These are phyloP conservation scores for Fusarium sp. DNA, from an alignment of 2,329 filamentous ascomycete species.

Conservation along the genomic window DNA sequence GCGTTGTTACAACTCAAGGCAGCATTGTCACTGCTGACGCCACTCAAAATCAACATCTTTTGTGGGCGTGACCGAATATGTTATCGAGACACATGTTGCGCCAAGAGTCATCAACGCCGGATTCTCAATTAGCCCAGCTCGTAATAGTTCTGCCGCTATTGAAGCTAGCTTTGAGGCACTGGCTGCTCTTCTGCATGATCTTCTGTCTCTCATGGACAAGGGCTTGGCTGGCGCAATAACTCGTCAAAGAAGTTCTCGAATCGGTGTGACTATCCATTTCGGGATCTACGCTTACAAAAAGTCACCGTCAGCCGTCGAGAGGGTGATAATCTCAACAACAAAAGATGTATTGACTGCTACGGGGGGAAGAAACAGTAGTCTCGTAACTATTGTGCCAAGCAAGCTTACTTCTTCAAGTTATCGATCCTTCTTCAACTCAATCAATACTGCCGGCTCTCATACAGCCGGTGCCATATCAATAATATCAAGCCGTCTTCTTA, in stretches of 20 bases:
- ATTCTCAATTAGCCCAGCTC: not conserved
- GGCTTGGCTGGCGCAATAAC: not conserved
- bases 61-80: not conserved
- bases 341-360: not conserved
- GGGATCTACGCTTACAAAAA: not conserved
- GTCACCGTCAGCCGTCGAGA: not conserved
- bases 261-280: not conserved
- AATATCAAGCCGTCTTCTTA: not conserved
- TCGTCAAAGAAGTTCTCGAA: not conserved
- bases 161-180: not conserved
- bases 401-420: not conserved
- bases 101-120: not conserved
- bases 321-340: not conserved
- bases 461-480: not conserved
- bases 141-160: not conserved
- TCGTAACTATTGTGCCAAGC: not conserved
- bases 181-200: not conserved
- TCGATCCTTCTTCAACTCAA: not conserved
- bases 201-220: not conserved
- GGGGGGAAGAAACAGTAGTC: not conserved
- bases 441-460: not conserved
- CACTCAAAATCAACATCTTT: not conserved
- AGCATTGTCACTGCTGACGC: not conserved
- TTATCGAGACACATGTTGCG: not conserved
- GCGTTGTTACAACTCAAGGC: not conserved